Base-by-base conservation (phyloP, 495 filamentous ascomycete genomes). In the Pseudomonodictys pantanalensis region DNA sequence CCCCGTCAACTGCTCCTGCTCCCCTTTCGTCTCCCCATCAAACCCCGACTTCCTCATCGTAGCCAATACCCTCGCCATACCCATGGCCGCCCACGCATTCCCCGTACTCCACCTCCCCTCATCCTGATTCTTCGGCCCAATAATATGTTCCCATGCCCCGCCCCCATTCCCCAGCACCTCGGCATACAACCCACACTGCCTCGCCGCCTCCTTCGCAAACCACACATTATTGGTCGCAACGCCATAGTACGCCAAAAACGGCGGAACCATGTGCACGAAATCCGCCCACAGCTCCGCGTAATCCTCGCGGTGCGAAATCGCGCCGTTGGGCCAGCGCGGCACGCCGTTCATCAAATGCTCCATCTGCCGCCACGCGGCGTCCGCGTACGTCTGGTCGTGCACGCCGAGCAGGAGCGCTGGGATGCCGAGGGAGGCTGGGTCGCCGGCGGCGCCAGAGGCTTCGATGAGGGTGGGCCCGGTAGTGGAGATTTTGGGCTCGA, bases 231-330 rank as follows among this genome's bases (percentile, higher is more conserved):
- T 62, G 7, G 63, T 61, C 33, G 70, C 70, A 6, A 79, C 74
- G n/a, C 69, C 77, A 51, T 76, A 73, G 64, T 79, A 82, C 11
- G 79, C 79, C 23, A 82, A 68, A 53, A 77, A 78, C 4, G 79
- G 78, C n/a, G 77, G 77, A 11, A 70, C 73, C 79, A 82, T 82
- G 66, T 76, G 76, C 22, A 77, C 61, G 54, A 78, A 78, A 65
- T 82, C 79, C 11, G 75, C 74, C 79, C 79, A 82, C 12, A 78
- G 64, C 52, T 80, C 77, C 15, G 76, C 58, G 9, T 71, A 68
- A n/a, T 72, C 69, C 26, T 70, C 65, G 22, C 79, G 70, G 45
- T 82, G 79, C 35, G 74, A 77, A 25, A 82, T 80, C 5, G 79
- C 79, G 8, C 78, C 78, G 45, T 82, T 80, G 3, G 64, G 17